Evolutionary conservation across 805 yeast species (phyloP).

Genomic region (Debaryomyces tyrocola): DNA sequence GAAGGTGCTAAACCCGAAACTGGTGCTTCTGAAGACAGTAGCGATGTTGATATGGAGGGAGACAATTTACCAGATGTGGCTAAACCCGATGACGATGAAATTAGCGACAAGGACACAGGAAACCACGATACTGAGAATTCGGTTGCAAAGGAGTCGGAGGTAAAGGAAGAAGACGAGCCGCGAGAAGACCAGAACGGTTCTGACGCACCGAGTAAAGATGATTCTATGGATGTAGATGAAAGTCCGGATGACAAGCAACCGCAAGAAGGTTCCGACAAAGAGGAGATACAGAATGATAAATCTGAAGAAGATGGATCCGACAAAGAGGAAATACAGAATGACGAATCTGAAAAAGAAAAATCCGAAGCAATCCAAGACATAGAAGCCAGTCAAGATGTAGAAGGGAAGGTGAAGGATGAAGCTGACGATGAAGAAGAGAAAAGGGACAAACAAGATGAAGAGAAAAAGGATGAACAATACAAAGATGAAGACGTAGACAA

Average conservation of each 20-base stretch:
- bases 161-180: neutral
- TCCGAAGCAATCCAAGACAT: neutral
- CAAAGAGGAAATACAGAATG: neutral
- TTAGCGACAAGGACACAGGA: neutral
- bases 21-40: neutral
- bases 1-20: neutral
- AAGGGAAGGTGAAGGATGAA: conserved; percentile 1
- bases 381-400: neutral
- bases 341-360: neutral
- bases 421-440: conserved; percentile 4
- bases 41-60: neutral
- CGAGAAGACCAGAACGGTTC: neutral
- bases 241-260: neutral
- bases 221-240: conserved; percentile 4
- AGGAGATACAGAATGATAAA: neutral
- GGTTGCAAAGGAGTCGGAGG: neutral
- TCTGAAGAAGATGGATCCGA: neutral
- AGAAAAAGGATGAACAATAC: conserved; percentile 1
- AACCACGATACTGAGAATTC: neutral
- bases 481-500: conserved; percentile 2
- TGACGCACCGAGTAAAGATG: neutral
- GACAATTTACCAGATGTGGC: neutral
- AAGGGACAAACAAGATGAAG: neutral
- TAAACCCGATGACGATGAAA: neutral
- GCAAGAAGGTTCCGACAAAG: neutral